These are phyloP conservation scores for Drechmeria coniospora DNA, from an alignment of 2,329 filamentous ascomycete species.

Conservation along the genomic window DNA sequence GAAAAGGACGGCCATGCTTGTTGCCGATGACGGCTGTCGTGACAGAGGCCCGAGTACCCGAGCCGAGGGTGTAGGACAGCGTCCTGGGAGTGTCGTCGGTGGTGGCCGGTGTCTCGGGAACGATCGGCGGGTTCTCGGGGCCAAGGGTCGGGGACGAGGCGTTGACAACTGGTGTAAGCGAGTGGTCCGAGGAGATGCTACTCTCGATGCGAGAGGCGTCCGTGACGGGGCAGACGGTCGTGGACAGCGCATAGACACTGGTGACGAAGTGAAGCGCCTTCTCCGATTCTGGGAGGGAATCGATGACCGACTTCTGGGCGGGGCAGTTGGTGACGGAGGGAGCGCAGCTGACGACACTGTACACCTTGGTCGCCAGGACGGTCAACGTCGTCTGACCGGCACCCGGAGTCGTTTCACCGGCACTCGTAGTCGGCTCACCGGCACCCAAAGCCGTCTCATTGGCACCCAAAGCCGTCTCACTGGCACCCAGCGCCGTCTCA, in stretches of 20 bases:
- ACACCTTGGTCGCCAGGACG: conserved; percentile 37
- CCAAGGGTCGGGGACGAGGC: background rate
- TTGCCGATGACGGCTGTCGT: conserved; percentile 28
- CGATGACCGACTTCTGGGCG: conserved; percentile 15
- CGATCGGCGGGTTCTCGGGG: conserved; percentile 3
- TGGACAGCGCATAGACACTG: conserved; percentile 23
- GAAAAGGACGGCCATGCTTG: conserved; percentile 20
- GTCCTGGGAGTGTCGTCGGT: conserved; percentile 17
- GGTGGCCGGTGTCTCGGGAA: conserved; percentile 14
- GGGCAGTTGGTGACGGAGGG: conserved; percentile 43
- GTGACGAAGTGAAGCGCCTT: conserved; percentile 19
- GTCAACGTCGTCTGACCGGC: conserved; percentile 23
- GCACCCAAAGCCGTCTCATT: too few relatives aligned
- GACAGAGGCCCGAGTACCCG: conserved; percentile 14
- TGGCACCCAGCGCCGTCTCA: too few relatives aligned
- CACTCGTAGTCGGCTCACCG: too few relatives aligned
- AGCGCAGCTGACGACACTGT: conserved; percentile 43
- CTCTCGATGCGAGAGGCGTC: conserved; percentile 25
- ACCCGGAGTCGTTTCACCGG: too few relatives aligned
- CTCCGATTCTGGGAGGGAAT: conserved; percentile 19
- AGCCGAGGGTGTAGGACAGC: conserved; percentile 19
- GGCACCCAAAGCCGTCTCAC: too few relatives aligned
- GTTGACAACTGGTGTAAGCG: too few relatives aligned
- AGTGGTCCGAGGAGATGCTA: conserved; percentile 19
- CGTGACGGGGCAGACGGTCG: conserved; percentile 29